Evolutionary conservation across 768 basidiomycete species (phyloP), one percentile per base, ranked within the genome.

Genomic region (Pulveroboletus sp.): DNA sequence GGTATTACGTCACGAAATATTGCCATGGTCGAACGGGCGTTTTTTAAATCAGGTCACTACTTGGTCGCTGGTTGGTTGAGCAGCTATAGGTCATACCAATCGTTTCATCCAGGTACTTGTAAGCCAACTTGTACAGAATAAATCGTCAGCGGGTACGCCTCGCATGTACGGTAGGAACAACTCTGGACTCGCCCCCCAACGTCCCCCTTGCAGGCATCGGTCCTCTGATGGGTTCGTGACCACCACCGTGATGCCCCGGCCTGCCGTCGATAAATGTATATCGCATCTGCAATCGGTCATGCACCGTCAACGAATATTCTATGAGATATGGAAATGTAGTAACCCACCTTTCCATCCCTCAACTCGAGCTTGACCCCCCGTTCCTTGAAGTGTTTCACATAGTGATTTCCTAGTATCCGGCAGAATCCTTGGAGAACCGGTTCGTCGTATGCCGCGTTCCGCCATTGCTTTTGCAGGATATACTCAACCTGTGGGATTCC

Each of bases 1-100:
- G 79, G 9, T 81, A 76, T 56, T 75, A 78, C 43, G 76, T 80
- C 27, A 75, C 75, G 29, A 76, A 71, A 51, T 82, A 71, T 64
- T 68, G 60, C 36, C 75, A 76, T 52, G 55, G 31, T 50, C 54
- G 58, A 22, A 49, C 45, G 9, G 55, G 39, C 52, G 11, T 49
- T 10, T 50, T 50, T 23, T 56, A 45, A 43, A 43, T 10, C 6
- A 26, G 35, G 24, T n/a, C 29, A 31, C 19, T 35, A 1, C 12
- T 30, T 19, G 22, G 19, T 16, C 10, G 19, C 19, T n/a, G n/a
- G 9, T 4, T 17, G 16, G 35, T 24, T 26, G n/a, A 29, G 26
- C 40, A 19, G 24, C 31, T 31, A 14, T 14, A 13, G 7, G 10
- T 11, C 27, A 29, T 9, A 5, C 27, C 8, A 5, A 2, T 29